Base-by-base conservation (phyloP, 805 yeast genomes). In the Saturnispora dispora region DNA sequence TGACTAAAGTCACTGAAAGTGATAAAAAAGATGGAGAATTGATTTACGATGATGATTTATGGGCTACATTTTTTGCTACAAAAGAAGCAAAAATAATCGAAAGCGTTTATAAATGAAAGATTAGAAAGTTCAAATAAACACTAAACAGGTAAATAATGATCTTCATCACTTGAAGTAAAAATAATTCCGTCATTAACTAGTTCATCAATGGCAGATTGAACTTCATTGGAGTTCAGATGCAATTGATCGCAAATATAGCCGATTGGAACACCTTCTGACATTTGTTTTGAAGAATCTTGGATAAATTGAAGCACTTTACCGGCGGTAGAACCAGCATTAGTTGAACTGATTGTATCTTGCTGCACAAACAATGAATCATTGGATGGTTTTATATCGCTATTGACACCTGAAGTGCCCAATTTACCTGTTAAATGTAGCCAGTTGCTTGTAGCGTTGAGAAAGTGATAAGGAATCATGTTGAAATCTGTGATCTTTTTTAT, bases 251-350 rank as follows among this genome's bases (percentile, higher is more conserved):
- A 73, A 53, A 85, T 77, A 55, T 78, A 71, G 51, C 75, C 77
- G 11, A 79, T 70, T 22, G 87, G 88, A n/a, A 85, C 88, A 58
- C 91, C 91, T 62, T 85, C 89, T 45, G 74, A 77, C 85, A 81
- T 83, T 47, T 60, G 74, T 69, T 54, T 73, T 70, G 50, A 83
- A 66, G 61, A 76, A 70, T 53, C 76, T 73, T 58, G 72, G 66
- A 53, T 81, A 70, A 47, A 78, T 73, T 20, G 73, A 71, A 53
- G 72, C 66, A 50, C 82, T 72, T 58, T 64, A 70, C 58, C 63
- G n/a, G 54, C 40, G 5, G 55, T 15, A 2, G 60, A 45, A 17
- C 45, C 47, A 9, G 54, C 48, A 13, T 55, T 23, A 36, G 60
- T 57, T 51, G 65, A 69, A 18, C 47, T 32, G 5, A 43, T 43